Evolutionary conservation across 1,139 yeast species (phyloP), one percentile per base, ranked within the genome.

Genomic region (Maudiozyma humilis): DNA sequence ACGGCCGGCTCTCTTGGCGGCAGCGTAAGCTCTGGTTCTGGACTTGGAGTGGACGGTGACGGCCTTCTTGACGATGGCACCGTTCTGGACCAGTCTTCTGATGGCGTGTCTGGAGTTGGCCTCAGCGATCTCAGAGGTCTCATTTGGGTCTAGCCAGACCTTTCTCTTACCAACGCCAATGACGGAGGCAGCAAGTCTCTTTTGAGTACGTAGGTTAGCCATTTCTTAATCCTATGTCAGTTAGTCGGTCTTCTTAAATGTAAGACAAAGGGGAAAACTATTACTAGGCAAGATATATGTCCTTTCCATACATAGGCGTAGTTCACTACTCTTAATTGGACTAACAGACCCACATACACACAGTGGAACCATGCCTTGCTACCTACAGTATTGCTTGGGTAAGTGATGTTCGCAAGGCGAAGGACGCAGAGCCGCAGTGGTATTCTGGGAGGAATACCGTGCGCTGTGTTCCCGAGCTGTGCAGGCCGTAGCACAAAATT

Each of bases 141-240:
- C 97, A 70, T 86, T 86, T 69, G 98, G 98, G 73, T 91, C 98
- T 75, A 91, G 82, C 98, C 98, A 91, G 75, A 91, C 81, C 89
- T 91, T 91, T 85, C 97, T 84, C 82, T 89, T 82, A 78, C 98
- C 98, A 73, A 87, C 95, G 77, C 95, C 95, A 73, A 87, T 81
- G 72, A 91, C 97, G 78, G 94, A 80, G 73, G 98, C 94, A 72
- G 98, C 98, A 74, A 91, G 95, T 83, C 98, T 88, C 81, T 91
- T 91, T 81, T 91, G 98, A 75, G 95, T 84, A 77, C 94, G 84
- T 72, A 91, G 85, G 80, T 91, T 91, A 81, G 97, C 94, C 97
- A 88, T 84, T 39, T 39, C 32, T 39, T 39, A 39, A 39, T 32
- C 35, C 36, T 30, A 19, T 32, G 32, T 39, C 33, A 18, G 36